Conservation (phyloP, 2,329 filamentous ascomycete genomes). For the Diplodia scrobiculata region DNA sequence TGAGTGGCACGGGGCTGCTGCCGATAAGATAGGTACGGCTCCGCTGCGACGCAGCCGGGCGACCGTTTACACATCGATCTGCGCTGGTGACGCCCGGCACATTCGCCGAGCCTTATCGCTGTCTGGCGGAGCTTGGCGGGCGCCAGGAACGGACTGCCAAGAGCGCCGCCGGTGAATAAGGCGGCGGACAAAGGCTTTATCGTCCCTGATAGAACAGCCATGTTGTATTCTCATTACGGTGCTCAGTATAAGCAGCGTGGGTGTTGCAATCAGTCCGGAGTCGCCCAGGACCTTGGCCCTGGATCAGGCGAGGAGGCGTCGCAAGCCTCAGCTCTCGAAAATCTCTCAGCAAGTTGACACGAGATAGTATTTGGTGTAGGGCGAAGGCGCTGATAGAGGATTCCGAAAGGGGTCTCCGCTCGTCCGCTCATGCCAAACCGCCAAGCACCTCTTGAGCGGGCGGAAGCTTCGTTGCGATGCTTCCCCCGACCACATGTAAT, state of each 20-base stretch:
- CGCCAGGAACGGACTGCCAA: constrained; percentile 3
- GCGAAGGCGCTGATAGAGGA: not conserved
- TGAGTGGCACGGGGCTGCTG: not conserved
- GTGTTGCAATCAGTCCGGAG: not conserved
- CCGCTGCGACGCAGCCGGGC: constrained; percentile 7
- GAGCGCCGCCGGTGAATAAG: constrained; percentile 18
- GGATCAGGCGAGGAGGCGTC: constrained; percentile 6
- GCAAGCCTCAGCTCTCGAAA: not conserved
- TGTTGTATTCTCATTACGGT: constrained; percentile 5
- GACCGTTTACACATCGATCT: not conserved
- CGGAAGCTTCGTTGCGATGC: constrained; percentile 2
- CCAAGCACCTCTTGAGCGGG: constrained; percentile 4
- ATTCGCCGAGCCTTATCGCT: constrained; percentile 8
- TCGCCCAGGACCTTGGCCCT: not conserved
- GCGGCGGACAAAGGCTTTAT: constrained; percentile 24
- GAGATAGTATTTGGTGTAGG: not conserved
- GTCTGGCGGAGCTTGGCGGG: constrained; percentile 5
- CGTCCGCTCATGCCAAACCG: not conserved
- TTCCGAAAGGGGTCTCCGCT: not conserved
- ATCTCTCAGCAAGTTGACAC: not conserved
- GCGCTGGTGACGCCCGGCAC: constrained; percentile 21
- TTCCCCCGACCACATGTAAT: not conserved
- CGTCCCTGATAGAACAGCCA: not conserved
- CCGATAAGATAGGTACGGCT: constrained; percentile 24
- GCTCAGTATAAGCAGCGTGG: not conserved